These are phyloP conservation scores for Colletotrichum zoysiae DNA, from an alignment of 2,329 filamentous ascomycete species.

Conservation along the genomic window DNA sequence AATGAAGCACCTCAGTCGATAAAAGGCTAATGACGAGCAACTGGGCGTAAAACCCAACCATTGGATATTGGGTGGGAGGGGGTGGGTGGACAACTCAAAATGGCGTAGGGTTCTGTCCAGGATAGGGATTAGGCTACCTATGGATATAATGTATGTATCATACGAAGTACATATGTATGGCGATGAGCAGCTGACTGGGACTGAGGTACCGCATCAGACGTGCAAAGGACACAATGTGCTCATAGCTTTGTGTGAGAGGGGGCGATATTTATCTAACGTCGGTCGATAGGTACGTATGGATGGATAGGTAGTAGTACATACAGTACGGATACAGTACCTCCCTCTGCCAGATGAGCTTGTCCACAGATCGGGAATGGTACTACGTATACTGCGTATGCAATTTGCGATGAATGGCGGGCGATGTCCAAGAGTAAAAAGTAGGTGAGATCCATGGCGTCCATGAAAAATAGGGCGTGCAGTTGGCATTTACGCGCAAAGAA, in stretches of 20 bases:
- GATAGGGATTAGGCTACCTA: neutral
- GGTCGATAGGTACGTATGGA: neutral
- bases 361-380: neutral
- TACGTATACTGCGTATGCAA: neutral
- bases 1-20: neutral
- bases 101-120: neutral
- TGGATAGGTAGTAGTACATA: too few relatives aligned
- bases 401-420: neutral
- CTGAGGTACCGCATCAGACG: neutral
- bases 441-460: neutral
- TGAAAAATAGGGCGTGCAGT: neutral
- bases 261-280: neutral
- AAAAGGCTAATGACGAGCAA: neutral
- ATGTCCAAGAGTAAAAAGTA: neutral
- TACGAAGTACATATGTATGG: too few relatives aligned
- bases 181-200: neutral
- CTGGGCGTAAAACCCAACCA: neutral
- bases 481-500: neutral
- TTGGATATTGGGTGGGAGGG: neutral
- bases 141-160: too few relatives aligned
- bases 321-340: neutral
- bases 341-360: too few relatives aligned
- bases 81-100: neutral
- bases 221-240: slow-evolving; percentile 3
- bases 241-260: neutral